Evolutionary conservation across 2,329 filamentous ascomycete species (phyloP).

Genomic region (Furcasterigmium sp.): DNA sequence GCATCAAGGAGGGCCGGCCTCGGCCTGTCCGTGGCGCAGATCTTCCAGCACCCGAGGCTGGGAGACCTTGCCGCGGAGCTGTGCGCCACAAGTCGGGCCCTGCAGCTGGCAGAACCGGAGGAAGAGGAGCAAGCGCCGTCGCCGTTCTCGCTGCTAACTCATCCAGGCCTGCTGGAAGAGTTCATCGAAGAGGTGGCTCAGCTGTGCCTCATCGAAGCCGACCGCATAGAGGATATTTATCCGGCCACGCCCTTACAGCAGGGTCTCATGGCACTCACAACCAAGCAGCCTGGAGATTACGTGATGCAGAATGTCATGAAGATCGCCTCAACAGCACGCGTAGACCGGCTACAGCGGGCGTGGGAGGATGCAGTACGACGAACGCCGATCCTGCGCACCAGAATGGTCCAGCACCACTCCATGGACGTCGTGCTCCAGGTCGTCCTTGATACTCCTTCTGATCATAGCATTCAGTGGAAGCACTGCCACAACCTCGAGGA

Average conservation of each 20-base stretch:
- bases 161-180: not conserved
- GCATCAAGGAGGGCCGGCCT: conserved; percentile 12
- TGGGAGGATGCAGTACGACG: conserved; percentile 12
- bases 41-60: conserved; percentile 16
- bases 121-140: not conserved
- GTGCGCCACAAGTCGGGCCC: not conserved
- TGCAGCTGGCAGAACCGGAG: not conserved
- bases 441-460: not conserved
- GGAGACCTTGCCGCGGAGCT: conserved; percentile 8
- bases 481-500: conserved; percentile 4
- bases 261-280: conserved; percentile 16
- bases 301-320: conserved; percentile 9
- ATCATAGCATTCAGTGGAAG: conserved; percentile 2
- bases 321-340: conserved; percentile 6
- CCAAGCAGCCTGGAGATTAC: conserved; percentile 15
- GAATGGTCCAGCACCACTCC: conserved; percentile 10
- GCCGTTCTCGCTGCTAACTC: not conserved
- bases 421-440: conserved; percentile 45
- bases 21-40: conserved; percentile 12
- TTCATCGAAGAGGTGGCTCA: not conserved
- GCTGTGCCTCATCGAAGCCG: not conserved
- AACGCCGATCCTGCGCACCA: conserved; percentile 14
- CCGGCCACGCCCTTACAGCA: conserved; percentile 16
- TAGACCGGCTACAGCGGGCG: conserved; percentile 9
- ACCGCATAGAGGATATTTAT: conserved; percentile 12